Percentiles rank a stretch among this genome's conserved stretches.
phyloP scores from a whole-genome alignment of 257 asterid genomes.

The Lavandula angustifolia region DNA sequence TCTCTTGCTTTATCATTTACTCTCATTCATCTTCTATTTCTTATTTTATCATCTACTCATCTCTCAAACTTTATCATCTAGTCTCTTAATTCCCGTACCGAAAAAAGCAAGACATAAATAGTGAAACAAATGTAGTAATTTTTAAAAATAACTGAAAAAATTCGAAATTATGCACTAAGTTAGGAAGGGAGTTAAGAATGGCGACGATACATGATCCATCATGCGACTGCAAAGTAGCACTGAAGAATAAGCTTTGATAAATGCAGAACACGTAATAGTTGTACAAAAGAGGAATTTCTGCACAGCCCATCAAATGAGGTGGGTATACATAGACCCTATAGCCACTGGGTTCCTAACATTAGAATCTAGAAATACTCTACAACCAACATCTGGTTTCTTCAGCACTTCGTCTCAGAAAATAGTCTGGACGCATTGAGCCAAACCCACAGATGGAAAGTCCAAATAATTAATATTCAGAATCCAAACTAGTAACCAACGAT shows the following conservation, averaged over 20 bases:
- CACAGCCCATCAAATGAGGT: constrained; percentile 47
- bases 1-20: no score
- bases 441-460: constrained; percentile 13
- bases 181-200: no score
- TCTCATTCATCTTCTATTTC: no score
- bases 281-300: constrained; percentile 38
- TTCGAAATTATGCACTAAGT: no score
- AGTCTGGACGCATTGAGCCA: constrained; percentile 9
- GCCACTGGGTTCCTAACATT: constrained; percentile 41
- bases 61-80: no score
- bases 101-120: no score
- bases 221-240: background rate
- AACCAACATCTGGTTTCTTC: constrained; percentile 40
- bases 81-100: no score
- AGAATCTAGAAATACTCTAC: constrained; percentile 50
- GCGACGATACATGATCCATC: background rate
- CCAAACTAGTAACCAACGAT: constrained; percentile 24
- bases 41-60: no score
- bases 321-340: constrained; percentile 31
- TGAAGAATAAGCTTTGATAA: constrained; percentile 27
- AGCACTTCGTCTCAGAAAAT: constrained; percentile 27
- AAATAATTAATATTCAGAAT: constrained; percentile 26
- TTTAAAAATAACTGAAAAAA: no score
- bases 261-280: constrained; percentile 27
- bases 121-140: no score